A percentile compares a stretch with the other conserved stretches of the same genome.
Evolutionary conservation across 116 monocot species (phyloP).

Genomic region (Thalassia testudinum): DNA sequence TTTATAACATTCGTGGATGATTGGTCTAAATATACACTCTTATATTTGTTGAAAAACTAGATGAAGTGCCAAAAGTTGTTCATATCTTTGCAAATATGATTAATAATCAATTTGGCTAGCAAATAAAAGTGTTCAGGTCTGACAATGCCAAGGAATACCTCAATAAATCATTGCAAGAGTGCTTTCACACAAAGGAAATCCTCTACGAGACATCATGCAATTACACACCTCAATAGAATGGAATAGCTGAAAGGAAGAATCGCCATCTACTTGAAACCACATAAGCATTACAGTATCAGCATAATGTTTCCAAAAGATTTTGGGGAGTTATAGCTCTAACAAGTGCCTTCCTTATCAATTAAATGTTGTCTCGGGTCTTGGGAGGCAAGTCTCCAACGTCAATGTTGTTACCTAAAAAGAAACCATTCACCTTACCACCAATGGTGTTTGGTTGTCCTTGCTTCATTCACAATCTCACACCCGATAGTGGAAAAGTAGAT

Average conservation of each 20-base stretch:
- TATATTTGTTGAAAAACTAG: neutral
- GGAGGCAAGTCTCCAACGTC: neutral
- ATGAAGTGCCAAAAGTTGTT: slow-evolving; percentile 1
- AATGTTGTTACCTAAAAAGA: neutral
- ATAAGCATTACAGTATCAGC: neutral
- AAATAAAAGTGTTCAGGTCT: neutral
- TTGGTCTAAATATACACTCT: neutral
- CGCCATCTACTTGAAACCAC: neutral
- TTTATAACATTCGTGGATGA: slow-evolving; percentile 3
- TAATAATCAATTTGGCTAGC: neutral
- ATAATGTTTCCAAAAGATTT: neutral
- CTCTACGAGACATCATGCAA: slow-evolving; percentile 1
- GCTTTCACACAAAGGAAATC: neutral
- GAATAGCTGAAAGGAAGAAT: neutral
- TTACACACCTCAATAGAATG: slow-evolving; percentile 4
- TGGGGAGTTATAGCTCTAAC: neutral
- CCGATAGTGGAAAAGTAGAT: neutral
- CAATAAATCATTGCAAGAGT: neutral
- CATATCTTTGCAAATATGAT: neutral
- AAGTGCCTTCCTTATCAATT: neutral
- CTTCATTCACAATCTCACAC: neutral
- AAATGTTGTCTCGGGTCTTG: neutral
- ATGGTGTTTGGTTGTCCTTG: neutral
- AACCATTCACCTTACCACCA: neutral
- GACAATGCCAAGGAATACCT: slow-evolving; percentile 3